Evolutionary conservation across 768 basidiomycete genomes (phyloP), one percentile per base, ranked within the genome.

Genomic region (Pleurotus sapidus): DNA sequence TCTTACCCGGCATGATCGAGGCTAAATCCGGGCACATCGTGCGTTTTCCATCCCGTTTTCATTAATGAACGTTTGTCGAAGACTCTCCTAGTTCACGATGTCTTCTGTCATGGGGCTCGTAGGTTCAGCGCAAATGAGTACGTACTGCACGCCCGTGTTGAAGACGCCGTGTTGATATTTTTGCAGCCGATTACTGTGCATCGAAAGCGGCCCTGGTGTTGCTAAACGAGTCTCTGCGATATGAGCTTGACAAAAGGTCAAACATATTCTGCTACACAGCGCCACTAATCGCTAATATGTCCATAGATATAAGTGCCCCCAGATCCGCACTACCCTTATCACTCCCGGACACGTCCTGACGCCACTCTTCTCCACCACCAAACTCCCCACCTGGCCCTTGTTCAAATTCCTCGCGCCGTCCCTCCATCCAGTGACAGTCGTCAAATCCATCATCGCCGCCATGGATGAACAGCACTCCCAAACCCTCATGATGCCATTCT

Each of bases 191-290:
- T 72, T 98, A 99, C 69, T 81, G 80, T 68, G 93, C 94, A 7
- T 93, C 93, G 23, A 99, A 99, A 74, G 91, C 94, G 9, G 95
- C 95, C n/a, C 67, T 90, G 18, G 75, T 91, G 14, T 82, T 83
- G 30, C 71, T 98, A 46, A 86, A 96, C 63, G 90, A 95, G 61
- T 87, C 90, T 12, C 78, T 99, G 53, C 83, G 93, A 51, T 90
- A 87, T 63, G 96, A 99, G 69, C 83, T 98, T 15, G 89, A 95
- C 68, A 84, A 88, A 45, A 75, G 79, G 30, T 34, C 9, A 11
- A 11, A 34, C 30, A 34, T 4, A 11, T 34, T 34, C 8, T 34
- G 30, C 30, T 3, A 46, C 40, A 24, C 1, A 24, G n/a, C n/a
- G 34, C 37, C n/a, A 23, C 23, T 50, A 14, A 17, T 37, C 42